These are phyloP conservation scores for Achaetomium macrosporum DNA, from an alignment of 2,329 filamentous ascomycete species.

Conservation along the genomic window DNA sequence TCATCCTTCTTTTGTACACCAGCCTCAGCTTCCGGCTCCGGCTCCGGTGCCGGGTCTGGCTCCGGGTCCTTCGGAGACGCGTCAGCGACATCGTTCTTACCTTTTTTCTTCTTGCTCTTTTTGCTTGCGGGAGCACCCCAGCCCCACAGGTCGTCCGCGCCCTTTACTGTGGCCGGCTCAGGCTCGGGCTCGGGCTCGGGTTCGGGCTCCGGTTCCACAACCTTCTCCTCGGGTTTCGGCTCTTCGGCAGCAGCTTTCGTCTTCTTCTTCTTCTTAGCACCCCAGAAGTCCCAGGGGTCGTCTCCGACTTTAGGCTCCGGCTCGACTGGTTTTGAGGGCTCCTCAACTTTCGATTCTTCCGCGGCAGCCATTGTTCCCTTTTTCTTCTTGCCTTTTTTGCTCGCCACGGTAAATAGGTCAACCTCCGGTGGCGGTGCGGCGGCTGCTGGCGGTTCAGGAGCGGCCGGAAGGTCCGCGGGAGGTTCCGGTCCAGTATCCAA, in stretches of 20 bases:
- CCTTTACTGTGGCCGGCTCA: neutral
- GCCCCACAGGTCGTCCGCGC: neutral
- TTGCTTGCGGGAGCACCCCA: conserved; percentile 2
- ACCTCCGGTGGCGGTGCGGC: conserved; percentile 21
- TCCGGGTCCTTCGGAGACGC: conserved; percentile 12
- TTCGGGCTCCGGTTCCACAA: conserved; percentile 15
- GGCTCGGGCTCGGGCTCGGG: conserved; percentile 13
- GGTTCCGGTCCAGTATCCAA: conserved; percentile 14
- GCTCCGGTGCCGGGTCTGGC: neutral
- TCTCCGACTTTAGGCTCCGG: conserved; percentile 15
- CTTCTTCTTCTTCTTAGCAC: conserved; percentile 29
- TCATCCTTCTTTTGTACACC: conserved; percentile 25
- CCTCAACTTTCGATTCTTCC: conserved; percentile 21
- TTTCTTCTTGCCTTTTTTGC: conserved; percentile 42
- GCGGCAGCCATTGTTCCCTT: conserved; percentile 25
- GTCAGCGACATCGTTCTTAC: conserved; percentile 13
- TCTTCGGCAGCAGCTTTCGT: conserved; percentile 18
- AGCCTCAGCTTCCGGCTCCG: conserved; percentile 7
- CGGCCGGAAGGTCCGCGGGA: neutral
- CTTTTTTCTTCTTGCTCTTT: conserved; percentile 27
- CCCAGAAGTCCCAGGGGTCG: conserved; percentile 27
- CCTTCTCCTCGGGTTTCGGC: conserved; percentile 16
- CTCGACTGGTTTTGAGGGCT: conserved; percentile 26
- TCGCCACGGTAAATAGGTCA: conserved; percentile 26
- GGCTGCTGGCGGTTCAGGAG: conserved; percentile 17